Percentiles rank a stretch among this genome's conserved stretches.
phyloP scores from a whole-genome alignment of 2,329 filamentous ascomycete species.

The Penicillium sp. region DNA sequence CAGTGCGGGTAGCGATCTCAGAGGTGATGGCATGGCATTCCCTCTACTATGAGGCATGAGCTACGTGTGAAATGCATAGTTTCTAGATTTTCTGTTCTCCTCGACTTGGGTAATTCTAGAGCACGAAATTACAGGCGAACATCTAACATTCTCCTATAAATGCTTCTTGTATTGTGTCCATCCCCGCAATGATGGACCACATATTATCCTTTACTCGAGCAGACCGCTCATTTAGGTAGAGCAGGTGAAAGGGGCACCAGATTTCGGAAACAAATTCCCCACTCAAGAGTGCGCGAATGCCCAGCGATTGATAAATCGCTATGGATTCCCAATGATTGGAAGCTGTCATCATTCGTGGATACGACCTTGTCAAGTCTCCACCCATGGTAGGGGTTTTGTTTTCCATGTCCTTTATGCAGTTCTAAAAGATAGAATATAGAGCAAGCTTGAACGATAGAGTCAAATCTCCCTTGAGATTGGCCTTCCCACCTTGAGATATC shows the following conservation, averaged over 20 bases:
- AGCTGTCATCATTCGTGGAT: not conserved
- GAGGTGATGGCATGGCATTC: slow-evolving; percentile 78
- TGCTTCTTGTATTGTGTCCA: not conserved
- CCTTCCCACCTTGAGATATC: not conserved
- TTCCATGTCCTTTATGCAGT: not conserved
- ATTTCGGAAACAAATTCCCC: not conserved
- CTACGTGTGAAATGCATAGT: not conserved
- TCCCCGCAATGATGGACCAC: not conserved
- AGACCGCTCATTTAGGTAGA: not conserved
- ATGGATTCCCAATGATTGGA: not conserved
- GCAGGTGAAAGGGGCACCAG: not conserved
- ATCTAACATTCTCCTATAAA: not conserved
- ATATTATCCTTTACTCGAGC: not conserved
- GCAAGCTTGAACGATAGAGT: not conserved
- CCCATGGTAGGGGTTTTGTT: not conserved
- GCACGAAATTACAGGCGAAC: not conserved
- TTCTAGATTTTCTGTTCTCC: not conserved
- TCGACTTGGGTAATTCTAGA: not conserved
- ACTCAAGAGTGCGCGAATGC: not conserved
- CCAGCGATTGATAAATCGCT: not conserved
- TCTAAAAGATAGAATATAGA: too few relatives aligned
- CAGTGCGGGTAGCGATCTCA: slow-evolving; percentile 84
- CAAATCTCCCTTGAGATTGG: not conserved
- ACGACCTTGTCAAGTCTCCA: not conserved
- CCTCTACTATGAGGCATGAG: slow-evolving; percentile 41